Evolutionary conservation across 208 protist genomes (phyloP), one percentile per base, ranked within the genome.

Genomic region (Trichomonas gallinae): DNA sequence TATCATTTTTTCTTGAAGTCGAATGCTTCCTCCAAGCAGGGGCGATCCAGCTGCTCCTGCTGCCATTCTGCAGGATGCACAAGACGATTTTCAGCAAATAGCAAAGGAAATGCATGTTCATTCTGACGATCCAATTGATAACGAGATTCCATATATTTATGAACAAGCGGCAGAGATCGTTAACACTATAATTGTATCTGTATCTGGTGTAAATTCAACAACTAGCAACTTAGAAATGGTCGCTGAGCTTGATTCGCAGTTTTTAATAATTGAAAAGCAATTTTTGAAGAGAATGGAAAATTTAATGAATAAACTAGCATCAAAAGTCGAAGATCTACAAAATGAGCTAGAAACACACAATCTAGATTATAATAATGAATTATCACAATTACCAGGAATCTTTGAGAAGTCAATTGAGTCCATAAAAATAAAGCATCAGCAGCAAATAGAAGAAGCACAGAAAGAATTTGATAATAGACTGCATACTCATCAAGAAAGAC

Each of bases 201-300:
- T 44, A 48, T 34, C 83, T 17, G 83, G 83, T 46, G 31, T 89
- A 31, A 40, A 89, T 46, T 40, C 83, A 46, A 46, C 31, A 44
- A 46, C 40, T 0, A 46, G 40, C 40, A 89, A 44, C 31, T 31
- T 89, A 31, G 3, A 89, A 31, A 11, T 44, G 21, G 40, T 40
- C 23, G 31, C 83, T 46, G 38, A 89, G 21, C 31, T 44, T 46
- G 83, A 89, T 44, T 42, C 83, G 15, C 31, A 45, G 23, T 46
- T 46, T 31, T 44, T 89, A 46, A 23, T 21, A 46, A 26, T 46
- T 89, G 83, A 89, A 46, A 89, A 46, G 26, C 38, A 34, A 42
- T 89, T 89, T 89, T 8, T 89, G 10, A 89, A 89, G 40, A 89
- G 38, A 89, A 89, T 89, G 83, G 83, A 89, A 89, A 40, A 89